Base-by-base conservation (phyloP, 805 yeast genomes). In the Ogataea salicorniae region DNA sequence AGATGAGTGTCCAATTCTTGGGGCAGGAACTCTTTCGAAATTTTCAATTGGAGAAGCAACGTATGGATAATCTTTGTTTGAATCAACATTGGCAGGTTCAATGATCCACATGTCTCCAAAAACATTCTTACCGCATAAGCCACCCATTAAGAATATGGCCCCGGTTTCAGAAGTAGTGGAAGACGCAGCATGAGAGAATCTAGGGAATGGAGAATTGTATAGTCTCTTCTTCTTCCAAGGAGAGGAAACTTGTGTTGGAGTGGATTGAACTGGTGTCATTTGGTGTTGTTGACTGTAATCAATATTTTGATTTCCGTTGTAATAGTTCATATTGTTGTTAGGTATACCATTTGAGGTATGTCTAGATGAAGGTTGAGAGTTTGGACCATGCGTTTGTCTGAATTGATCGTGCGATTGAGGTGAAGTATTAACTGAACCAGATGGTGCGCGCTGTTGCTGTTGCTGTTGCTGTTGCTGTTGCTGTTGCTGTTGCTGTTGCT, bases 61-160 rank as follows among this genome's bases (percentile, higher is more conserved):
- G 55, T 67, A 69, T 55, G 61, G 69, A 42, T 61, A 63, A 46
- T 53, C 59, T 6, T 66, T 64, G 40, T 63, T 68, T 8, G 31
- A 6, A 39, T 50, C 52, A 15, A 42, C 43, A 37, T 61, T 60
- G 13, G 60, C 62, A 2, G 87, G 83, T 52, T 78, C 78, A 48
- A 92, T 73, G 49, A 85, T 82, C 99, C 99, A 94, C 54, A 96
- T 81, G 64, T 94, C 99, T 42, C 96, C 97, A 66, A 86, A 88
- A 6, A 92, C 97, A 17, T 92, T 83, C 47, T 88, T 87, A 46
- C 91, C 96, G 61, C 91, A 84, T 42, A 94, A 73, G 8, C 99
- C 99, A 38, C 99, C 99, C 88, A 94, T 91, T 20, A 94, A 75
- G 62, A 80, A 89, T 18, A 90, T 70, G 50, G 89, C 94, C 46